These are phyloP conservation scores for Penicillium roqueforti DNA, from an alignment of 495 filamentous ascomycete genomes.

Conservation along the genomic window DNA sequence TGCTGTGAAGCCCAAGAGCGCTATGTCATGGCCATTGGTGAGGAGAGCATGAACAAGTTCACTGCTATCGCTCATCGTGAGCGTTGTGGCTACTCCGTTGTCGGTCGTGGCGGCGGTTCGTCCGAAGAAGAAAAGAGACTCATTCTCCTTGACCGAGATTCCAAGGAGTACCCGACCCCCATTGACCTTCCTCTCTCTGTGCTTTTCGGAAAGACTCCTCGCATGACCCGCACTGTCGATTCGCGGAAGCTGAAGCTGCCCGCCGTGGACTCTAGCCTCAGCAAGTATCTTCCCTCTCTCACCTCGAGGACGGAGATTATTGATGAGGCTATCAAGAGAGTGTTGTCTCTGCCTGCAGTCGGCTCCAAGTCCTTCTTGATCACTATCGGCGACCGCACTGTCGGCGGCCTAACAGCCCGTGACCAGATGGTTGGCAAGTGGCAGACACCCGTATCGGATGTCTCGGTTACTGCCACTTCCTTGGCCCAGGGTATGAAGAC, in stretches of 20 bases:
- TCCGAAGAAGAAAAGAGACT: conserved; percentile 64
- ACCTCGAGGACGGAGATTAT: conserved; percentile 60
- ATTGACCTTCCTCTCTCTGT: conserved; percentile 91
- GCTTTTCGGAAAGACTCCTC: conserved; percentile 86
- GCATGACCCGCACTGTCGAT: conserved; percentile 73
- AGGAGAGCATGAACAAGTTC: conserved; percentile 76
- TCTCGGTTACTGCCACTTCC: conserved; percentile 83
- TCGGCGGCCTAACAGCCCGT: conserved; percentile 80
- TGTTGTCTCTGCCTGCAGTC: conserved; percentile 80
- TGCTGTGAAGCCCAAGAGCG: conserved; percentile 95
- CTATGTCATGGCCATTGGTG: conserved; percentile 82
- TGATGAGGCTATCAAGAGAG: conserved; percentile 68
- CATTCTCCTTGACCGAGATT: conserved; percentile 77
- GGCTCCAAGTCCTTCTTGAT: conserved; percentile 96
- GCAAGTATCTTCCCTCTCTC: conserved; percentile 58
- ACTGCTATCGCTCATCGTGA: conserved; percentile 78
- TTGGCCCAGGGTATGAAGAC: conserved; percentile 67
- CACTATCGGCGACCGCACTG: conserved; percentile 89
- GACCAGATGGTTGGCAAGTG: conserved; percentile 97
- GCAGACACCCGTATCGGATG: conserved; percentile 94
- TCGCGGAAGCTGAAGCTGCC: conserved; percentile 66
- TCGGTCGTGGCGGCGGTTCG: conserved; percentile 66
- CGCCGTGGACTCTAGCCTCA: conserved; percentile 65
- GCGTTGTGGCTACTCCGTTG: conserved; percentile 89
- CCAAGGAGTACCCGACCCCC: conserved; percentile 66